Evolutionary conservation across 163 green algal species (phyloP).

Genomic region (Smithsoniella earleae): DNA sequence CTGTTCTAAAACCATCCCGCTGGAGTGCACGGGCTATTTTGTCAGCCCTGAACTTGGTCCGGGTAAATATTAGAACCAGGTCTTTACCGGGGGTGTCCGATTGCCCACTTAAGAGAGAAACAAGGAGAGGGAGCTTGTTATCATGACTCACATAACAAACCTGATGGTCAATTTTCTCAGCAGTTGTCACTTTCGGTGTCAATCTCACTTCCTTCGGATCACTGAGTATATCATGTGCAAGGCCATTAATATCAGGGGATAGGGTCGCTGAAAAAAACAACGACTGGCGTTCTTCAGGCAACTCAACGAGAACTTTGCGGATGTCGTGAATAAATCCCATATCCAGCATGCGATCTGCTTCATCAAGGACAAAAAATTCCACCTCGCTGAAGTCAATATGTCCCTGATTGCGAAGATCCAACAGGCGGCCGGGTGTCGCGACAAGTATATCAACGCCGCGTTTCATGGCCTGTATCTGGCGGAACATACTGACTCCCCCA

Average conservation of each 20-base stretch:
- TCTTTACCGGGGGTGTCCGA: too few relatives aligned
- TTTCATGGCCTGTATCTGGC: constrained; percentile 91
- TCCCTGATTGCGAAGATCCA: constrained; percentile 62
- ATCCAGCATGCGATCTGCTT: constrained; percentile 97
- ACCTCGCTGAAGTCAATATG: constrained; percentile 37
- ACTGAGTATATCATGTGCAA: constrained; percentile 37
- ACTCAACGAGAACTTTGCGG: constrained; percentile 74
- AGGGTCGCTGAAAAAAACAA: constrained; percentile 97
- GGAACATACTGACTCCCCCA: constrained; percentile 76
- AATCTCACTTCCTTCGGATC: too few relatives aligned
- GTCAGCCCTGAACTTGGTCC: too few relatives aligned
- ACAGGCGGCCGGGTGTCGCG: constrained; percentile 85
- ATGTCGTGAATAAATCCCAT: constrained; percentile 98
- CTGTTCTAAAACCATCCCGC: constrained; percentile 68
- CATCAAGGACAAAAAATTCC: constrained; percentile 79
- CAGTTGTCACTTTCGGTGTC: too few relatives aligned
- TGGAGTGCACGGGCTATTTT: too few relatives aligned
- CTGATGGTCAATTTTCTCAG: too few relatives aligned
- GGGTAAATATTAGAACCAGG: too few relatives aligned
- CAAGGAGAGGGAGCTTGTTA: too few relatives aligned
- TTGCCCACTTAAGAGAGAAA: too few relatives aligned
- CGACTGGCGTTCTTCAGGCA: constrained; percentile 76
- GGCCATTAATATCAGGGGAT: constrained; percentile 64
- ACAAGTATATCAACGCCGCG: constrained; percentile 93
- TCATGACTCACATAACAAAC: too few relatives aligned